These are phyloP conservation scores for Ochetophila trinervis DNA, from an alignment of 306 rosid genomes.

Conservation along the genomic window DNA sequence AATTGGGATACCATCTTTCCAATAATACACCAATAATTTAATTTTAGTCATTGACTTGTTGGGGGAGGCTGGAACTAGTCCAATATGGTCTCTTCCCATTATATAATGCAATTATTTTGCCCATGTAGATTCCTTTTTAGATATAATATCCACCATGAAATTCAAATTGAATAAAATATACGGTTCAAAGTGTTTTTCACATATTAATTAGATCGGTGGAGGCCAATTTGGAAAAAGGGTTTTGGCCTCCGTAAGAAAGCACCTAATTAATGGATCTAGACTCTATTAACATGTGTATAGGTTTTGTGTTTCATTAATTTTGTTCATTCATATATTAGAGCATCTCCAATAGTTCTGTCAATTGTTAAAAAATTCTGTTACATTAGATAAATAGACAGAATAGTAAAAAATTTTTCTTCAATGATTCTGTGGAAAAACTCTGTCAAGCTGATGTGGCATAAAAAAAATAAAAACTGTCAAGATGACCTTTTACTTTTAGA, in stretches of 20 bases:
- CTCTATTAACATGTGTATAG: conserved; percentile 11
- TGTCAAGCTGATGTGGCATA: too few relatives aligned
- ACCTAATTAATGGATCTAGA: conserved; percentile 7
- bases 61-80: conserved; percentile 50
- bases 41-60: conserved; percentile 18
- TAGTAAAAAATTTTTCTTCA: too few relatives aligned
- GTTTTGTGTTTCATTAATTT: conserved; percentile 3
- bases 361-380: too few relatives aligned
- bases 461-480: too few relatives aligned
- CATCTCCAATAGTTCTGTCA: too few relatives aligned
- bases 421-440: too few relatives aligned
- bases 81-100: conserved; percentile 7
- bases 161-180: conserved; percentile 1
- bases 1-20: conserved; percentile 22
- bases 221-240: conserved; percentile 21
- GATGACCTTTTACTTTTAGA: too few relatives aligned
- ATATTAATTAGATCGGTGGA: conserved; percentile 23
- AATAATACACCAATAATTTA: conserved; percentile 16
- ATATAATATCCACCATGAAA: conserved; percentile 18
- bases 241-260: conserved; percentile 19
- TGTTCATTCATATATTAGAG: too few relatives aligned
- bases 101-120: conserved; percentile 36
- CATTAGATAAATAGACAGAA: too few relatives aligned
- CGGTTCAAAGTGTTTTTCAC: conserved; percentile 27
- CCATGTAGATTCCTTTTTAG: conserved; percentile 32